Evolutionary conservation across 495 filamentous ascomycete genomes (phyloP), one percentile per base, ranked within the genome.

Genomic region (Corynascus novoguineensis): DNA sequence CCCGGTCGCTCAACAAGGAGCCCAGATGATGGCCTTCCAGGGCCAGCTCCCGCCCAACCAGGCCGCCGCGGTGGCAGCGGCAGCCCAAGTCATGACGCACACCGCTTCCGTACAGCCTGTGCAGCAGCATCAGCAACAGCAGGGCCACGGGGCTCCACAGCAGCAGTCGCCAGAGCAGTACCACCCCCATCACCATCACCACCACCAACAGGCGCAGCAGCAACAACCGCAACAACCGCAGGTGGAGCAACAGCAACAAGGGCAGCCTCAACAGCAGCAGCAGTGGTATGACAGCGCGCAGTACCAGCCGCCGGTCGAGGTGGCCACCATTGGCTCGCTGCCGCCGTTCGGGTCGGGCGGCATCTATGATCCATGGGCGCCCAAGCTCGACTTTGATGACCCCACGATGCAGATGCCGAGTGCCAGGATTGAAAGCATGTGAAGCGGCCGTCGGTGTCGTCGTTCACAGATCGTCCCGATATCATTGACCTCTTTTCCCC

Each of bases 301-400:
- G 11, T 78, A 75, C 52, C 74, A 79, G 53, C 60, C 68, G 21
- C 75, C 75, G 0, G 72, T 75, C 17, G 71, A 73, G 53, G 73
- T 78, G 22, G 46, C 69, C 24, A 70, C 68, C 42, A 71, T 78
- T 19, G 64, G 68, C 27, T 67, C 66, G 47, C 31, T 75, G 9
- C 68, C 68, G 7, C 57, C 64, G 22, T 77, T 67, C 56, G 59
- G 64, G 19, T 44, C 71, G 10, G 64, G 63, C 24, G 62, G 60
- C 21, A 62, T 68, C 12, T 69, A 70, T 49, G 69, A 71, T 19
- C 59, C 66, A 1, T 78, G 76, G 76, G 63, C 4, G 15, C 62
- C 65, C 24, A 80, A 79, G 63, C 58, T 71, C 29, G 77, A 78
- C 46, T 75, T 68, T 46, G 75, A 74, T 8, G 76, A 78, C 46